Evolutionary conservation across 805 yeast genomes (phyloP), one percentile per base, ranked within the genome.

Genomic region (Kodamaea jinghongensis): DNA sequence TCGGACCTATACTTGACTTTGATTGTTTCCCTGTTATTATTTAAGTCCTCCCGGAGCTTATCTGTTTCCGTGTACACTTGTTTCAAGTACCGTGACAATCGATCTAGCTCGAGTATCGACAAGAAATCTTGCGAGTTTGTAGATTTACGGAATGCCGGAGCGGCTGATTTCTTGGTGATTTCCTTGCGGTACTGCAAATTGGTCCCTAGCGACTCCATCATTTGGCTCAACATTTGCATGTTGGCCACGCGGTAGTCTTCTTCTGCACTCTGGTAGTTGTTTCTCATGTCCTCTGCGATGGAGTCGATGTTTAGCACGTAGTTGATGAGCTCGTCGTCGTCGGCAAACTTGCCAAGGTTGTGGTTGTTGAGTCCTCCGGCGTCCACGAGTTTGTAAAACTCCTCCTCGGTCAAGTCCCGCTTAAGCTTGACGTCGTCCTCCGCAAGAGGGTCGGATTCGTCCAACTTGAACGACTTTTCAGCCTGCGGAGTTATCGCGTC

Each of bases 241-340:
- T 26, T 28, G 22, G 39, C 39, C 23, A 20, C 23, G 8, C 23
- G 23, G 20, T 11, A 6, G 17, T 33, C 36, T 7, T 10, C 17
- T 4, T 12, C 17, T 11, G 20, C 29, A 7, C 9, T 7, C 8
- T 9, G 17, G 11, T 30, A 11, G 5, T 17, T 32, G 3, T 28
- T 20, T 3, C 32, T 16, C 17, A 44, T 29, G 14, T 53, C 58
- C 31, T 49, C 49, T 11, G 51, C 35, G 14, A 54, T 43, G 9
- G 48, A 46, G 41, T 63, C 68, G 29, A 63, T 57, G 36, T 60
- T 44, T 49, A 63, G 38, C 20, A 63, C 41, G 43, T 60, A 58
- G 28, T 55, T 50, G 11, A 56, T 51, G 29, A 64, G 40, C 8
- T 56, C 63, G 6, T 52, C 55, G 36, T 58, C 60, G n/a, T 48